Conservation (phyloP, 495 filamentous ascomycete species). For the Hypoxylon rickii region DNA sequence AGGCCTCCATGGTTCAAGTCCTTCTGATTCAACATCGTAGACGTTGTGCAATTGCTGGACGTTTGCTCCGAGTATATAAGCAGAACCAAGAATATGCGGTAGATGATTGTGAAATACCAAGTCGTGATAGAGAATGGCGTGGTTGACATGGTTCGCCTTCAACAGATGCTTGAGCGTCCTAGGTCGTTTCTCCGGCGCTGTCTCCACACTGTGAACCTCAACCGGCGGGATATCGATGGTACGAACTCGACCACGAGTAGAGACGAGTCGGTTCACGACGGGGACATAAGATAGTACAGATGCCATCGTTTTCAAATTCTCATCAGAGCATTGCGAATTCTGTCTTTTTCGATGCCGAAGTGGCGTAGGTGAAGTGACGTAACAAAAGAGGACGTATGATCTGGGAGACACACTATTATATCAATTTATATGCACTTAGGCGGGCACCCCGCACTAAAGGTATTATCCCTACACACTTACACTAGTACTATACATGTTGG, state of each 20-base stretch:
- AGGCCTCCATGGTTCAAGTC: conserved; percentile 80
- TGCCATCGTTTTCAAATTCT: conserved; percentile 40
- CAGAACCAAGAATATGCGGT: conserved; percentile 81
- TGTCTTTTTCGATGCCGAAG: background rate
- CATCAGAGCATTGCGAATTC: conserved; percentile 11
- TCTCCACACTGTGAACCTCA: conserved; percentile 77
- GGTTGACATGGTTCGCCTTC: conserved; percentile 86
- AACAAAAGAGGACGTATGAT: conserved; percentile 2
- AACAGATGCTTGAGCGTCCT: conserved; percentile 88
- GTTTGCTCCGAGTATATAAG: conserved; percentile 80
- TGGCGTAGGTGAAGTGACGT: conserved; percentile 18
- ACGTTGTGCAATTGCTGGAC: conserved; percentile 71
- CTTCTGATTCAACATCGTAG: conserved; percentile 74
- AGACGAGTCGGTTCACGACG: conserved; percentile 49
- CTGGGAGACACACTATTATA: conserved; percentile 1
- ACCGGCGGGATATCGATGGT: conserved; percentile 70
- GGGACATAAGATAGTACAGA: conserved; percentile 56
- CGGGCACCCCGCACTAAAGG: no score
- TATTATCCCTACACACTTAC: no score
- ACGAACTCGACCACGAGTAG: conserved; percentile 27
- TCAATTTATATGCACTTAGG: conserved; percentile 10
- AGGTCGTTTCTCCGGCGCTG: conserved; percentile 72
- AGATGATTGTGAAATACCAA: conserved; percentile 85
- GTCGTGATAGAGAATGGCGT: conserved; percentile 79
- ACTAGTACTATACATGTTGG: no score